These are phyloP conservation scores for Cercospora zeina DNA, from an alignment of 2,329 filamentous ascomycete genomes.

Conservation along the genomic window DNA sequence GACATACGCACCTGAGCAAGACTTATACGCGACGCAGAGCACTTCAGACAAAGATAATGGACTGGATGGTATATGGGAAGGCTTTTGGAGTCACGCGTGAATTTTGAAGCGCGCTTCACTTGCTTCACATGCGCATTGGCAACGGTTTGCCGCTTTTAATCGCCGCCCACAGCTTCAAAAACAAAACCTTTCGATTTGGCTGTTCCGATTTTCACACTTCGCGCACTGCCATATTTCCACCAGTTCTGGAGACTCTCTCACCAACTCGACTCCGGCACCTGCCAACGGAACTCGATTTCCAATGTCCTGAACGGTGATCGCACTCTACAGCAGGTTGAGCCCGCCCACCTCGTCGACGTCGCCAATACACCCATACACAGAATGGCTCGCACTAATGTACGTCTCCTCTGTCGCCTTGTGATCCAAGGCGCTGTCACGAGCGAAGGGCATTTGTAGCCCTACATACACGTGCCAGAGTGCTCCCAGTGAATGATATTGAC, in stretches of 20 bases:
- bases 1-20: neutral
- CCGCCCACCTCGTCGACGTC: neutral
- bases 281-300: neutral
- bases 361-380: neutral
- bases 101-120: constrained; percentile 9
- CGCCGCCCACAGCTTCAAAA: neutral
- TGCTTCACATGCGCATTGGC: neutral
- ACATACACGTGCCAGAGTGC: neutral
- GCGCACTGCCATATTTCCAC: neutral
- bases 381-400: neutral
- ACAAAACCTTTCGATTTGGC: neutral
- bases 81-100: neutral
- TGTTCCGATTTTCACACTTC: neutral
- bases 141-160: neutral
- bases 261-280: neutral
- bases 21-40: no score
- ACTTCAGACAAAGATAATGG: neutral
- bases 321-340: neutral
- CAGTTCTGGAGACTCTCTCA: neutral
- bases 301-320: no score
- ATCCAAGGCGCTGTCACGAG: neutral
- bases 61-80: neutral
- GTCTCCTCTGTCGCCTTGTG: neutral
- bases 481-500: neutral
- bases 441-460: neutral